These are phyloP conservation scores for Yamadazyma taylorii DNA, from an alignment of 1,139 yeast genomes.

Conservation along the genomic window DNA sequence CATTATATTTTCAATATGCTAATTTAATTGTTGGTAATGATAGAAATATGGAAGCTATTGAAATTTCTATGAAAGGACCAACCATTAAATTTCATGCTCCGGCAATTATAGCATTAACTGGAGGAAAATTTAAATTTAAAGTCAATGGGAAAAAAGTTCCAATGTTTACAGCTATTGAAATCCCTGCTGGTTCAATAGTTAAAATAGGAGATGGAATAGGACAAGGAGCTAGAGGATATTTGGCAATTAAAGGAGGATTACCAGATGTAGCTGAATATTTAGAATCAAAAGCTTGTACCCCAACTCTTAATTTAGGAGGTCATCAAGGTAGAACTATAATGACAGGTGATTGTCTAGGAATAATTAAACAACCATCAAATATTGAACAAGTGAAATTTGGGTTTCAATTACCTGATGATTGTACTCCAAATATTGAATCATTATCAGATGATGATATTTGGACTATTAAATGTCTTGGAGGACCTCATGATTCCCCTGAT, in stretches of 20 bases:
- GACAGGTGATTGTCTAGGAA: conserved; percentile 6
- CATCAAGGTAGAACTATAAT: conserved; percentile 8
- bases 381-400: neutral
- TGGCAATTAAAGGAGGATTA: conserved; percentile 7
- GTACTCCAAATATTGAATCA: neutral
- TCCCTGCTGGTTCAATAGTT: conserved; percentile 6
- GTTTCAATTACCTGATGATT: conserved; percentile 3
- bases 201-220: conserved; percentile 4
- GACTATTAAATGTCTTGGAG: conserved; percentile 6
- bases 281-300: conserved; percentile 7
- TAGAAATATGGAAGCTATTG: conserved; percentile 4
- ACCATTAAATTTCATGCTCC: conserved; percentile 5
- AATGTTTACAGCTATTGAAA: conserved; percentile 5
- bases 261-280: conserved; percentile 7
- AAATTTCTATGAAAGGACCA: conserved; percentile 7
- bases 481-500: conserved; percentile 7
- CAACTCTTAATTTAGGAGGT: conserved; percentile 7
- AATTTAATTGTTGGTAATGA: conserved; percentile 8
- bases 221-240: conserved; percentile 3
- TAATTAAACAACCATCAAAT: conserved; percentile 1
- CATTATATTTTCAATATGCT: conserved; percentile 6
- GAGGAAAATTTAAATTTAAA: conserved; percentile 6
- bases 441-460: conserved; percentile 2
- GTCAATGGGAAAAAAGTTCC: conserved; percentile 6
- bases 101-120: conserved; percentile 6